These are phyloP conservation scores for Phylloporus rhodoxanthus DNA, from an alignment of 768 basidiomycete genomes.

Conservation along the genomic window DNA sequence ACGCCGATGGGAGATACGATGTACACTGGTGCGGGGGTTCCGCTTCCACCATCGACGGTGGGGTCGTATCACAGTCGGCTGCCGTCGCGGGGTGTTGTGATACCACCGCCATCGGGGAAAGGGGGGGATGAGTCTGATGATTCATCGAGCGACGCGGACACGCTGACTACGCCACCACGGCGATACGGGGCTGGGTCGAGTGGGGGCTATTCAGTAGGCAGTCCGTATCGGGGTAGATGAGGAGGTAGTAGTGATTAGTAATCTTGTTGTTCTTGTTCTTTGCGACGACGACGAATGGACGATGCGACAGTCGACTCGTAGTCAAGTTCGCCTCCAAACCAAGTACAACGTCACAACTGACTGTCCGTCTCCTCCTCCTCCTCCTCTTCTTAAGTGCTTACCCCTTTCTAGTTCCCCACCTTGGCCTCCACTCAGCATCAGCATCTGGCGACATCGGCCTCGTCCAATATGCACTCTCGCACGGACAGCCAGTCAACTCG, in stretches of 20 bases:
- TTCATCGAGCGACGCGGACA: conserved; percentile 31
- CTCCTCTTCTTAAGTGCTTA: background rate
- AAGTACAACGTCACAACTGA: conserved; percentile 53
- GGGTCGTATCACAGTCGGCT: conserved; percentile 23
- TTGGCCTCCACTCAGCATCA: conserved; percentile 72
- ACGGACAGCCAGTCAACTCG: conserved; percentile 95
- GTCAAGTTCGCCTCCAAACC: conserved; percentile 23
- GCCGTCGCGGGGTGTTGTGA: conserved; percentile 19
- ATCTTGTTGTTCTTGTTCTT: conserved; percentile 5
- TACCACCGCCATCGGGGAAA: conserved; percentile 25
- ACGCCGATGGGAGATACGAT: conserved; percentile 13
- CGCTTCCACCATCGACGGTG: conserved; percentile 28
- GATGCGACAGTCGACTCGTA: conserved; percentile 24
- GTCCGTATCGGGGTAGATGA: background rate
- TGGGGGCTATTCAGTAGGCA: background rate
- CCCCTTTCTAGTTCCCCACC: conserved; percentile 55
- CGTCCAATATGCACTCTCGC: conserved; percentile 85
- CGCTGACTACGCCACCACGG: conserved; percentile 30
- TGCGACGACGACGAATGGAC: conserved; percentile 7
- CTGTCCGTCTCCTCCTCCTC: conserved; percentile 31
- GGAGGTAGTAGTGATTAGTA: conserved; percentile 11
- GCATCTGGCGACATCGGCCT: conserved; percentile 86
- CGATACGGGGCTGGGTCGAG: conserved; percentile 13
- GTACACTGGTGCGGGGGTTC: conserved; percentile 26
- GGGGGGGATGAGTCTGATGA: conserved; percentile 23